Evolutionary conservation across 495 filamentous ascomycete species (phyloP), one percentile per base, ranked within the genome.

Genomic region (Parmelia sp.): DNA sequence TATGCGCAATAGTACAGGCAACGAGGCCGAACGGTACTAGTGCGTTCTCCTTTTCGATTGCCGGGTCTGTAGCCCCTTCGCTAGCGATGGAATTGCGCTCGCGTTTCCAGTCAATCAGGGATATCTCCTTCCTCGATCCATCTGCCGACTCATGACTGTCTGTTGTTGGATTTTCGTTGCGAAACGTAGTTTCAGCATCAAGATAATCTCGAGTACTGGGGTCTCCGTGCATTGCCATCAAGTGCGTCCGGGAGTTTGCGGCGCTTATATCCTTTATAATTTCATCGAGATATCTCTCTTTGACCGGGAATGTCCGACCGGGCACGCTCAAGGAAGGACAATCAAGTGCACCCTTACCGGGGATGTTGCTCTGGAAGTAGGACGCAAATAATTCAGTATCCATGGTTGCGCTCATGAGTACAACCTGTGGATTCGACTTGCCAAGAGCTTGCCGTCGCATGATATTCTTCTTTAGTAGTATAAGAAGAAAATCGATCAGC

Each of bases 331-430:
- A 62, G 40, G 78, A 73, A 19, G 85, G 83, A 62, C 83, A 85
- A 57, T 63, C 71, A 29, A 73, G 44, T 39, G 67, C 51, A 31
- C 66, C 60, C 29, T 75, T 74, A 40, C 75, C 69, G 27, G 60
- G 44, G 29, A 69, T 66, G 44, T 65, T 67, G 56, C 72, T 71
- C 33, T 64, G 55, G 67, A 86, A 86, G 65, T 86, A 86, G 5
- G 75, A 73, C 2, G 83, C 73, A 66, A 86, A 84, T 7, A 83
- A 74, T 47, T 82, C 75, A 14, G 80, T 77, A 66, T 85, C 77
- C 65, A 85, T 72, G 4, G 84, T 85, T 19, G 84, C 84, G 70
- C 81, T 84, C 84, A 86, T 86, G 31, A 86, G 73, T 14, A 84
- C 74, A 33, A 86, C 71, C 67, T 80, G 82, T 8, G 84, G 82